phyloP scores from a whole-genome alignment of 225 moss, liverwort and hornwort species.

The Marchantia paleacea region DNA sequence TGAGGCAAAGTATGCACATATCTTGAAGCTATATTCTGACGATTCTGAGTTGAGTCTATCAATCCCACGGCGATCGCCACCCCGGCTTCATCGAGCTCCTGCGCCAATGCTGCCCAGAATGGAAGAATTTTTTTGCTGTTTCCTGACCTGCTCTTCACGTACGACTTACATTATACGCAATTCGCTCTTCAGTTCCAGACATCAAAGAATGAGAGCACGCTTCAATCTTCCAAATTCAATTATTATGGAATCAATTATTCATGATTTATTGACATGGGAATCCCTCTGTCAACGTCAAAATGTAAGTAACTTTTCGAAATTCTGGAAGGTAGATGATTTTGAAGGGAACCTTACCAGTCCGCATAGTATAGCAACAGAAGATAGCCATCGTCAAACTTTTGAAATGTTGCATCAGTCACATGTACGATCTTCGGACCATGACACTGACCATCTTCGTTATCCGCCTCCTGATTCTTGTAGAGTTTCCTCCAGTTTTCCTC shows the following conservation, averaged over 20 bases:
- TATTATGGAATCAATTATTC: not conserved
- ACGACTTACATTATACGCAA: too few relatives aligned
- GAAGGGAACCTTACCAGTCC: constrained; percentile 5
- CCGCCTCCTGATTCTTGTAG: not conserved
- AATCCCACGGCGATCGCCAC: constrained; percentile 6
- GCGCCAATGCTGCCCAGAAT: constrained; percentile 18
- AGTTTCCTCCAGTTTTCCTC: not conserved
- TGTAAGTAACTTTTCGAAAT: not conserved
- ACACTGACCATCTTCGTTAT: too few relatives aligned
- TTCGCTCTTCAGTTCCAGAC: not conserved
- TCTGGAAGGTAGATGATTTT: not conserved
- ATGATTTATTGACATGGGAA: too few relatives aligned
- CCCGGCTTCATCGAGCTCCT: constrained; percentile 21
- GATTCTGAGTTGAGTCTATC: constrained; percentile 8
- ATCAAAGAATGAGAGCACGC: not conserved
- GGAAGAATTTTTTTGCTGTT: constrained; percentile 16
- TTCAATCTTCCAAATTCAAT: not conserved
- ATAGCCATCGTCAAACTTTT: constrained; percentile 11
- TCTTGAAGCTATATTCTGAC: constrained; percentile 12
- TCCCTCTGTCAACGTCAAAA: too few relatives aligned
- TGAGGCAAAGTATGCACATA: constrained; percentile 21
- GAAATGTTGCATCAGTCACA: constrained; percentile 23
- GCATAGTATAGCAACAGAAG: constrained; percentile 19
- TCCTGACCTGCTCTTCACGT: constrained; percentile 16
- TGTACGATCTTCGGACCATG: constrained; percentile 2